Evolutionary conservation across 2,329 filamentous ascomycete species (phyloP), one percentile per base, ranked within the genome.

Genomic region (Hymenoscyphus linearis): DNA sequence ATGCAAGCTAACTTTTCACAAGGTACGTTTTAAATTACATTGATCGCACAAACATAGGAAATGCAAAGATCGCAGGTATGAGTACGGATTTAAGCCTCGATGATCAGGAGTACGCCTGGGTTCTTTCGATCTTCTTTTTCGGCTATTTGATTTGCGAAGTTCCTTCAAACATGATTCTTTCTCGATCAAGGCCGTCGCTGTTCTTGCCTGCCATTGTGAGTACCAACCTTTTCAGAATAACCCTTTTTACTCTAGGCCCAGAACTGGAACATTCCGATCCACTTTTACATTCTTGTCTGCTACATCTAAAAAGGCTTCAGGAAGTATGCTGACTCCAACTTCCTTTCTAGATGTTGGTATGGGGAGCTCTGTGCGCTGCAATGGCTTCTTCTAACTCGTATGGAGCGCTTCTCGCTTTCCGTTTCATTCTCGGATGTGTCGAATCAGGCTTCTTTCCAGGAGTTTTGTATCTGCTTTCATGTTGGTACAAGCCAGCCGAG

Each of bases 401-500:
- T 64, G 71, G 74, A 0, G 77, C 79, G 2, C 72, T 85, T 0
- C 72, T 84, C 0, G 77, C 74, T 4, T 74, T 82, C 2, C 74
- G 81, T 2, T 76, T 82, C 47, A 68, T 83, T 25, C 73, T 84
- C 9, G 82, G 81, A 58, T 74, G 78, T 2, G 70, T 82, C 26
- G 80, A 83, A 65, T 75, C 79, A 26, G 79, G 80, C 1, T 82
- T 83, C 63, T 78, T 79, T 2, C 81, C 81, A 0, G 81, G 80
- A 22, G 78, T 82, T 2, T 69, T 83, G 13, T 76, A 79, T 37
- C 74, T 83, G 44, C 73, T 85, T n/a, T 81, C 77, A 1, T 82
- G 78, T 1, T 85, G 81, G 81, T 85, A 85, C 68, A 83, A 80
- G 69, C 77, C 75, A 35, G 71, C 76, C 3, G 80, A 83, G 66